Conservation (phyloP, 1,284 basidiomycete genomes). For the Ustilago sp. region DNA sequence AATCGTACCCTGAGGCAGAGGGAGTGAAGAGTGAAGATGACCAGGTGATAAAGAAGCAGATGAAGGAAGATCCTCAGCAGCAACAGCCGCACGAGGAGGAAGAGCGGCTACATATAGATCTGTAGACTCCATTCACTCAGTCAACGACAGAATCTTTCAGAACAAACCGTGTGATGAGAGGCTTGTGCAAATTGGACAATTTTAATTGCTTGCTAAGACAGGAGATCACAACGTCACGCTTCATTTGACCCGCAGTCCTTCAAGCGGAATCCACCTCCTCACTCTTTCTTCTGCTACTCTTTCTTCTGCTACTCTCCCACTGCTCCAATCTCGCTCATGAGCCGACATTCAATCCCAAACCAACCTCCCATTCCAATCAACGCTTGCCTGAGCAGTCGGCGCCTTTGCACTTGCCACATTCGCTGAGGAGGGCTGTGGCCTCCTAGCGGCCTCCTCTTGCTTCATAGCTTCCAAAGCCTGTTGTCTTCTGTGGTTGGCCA, state of each 20-base stretch:
- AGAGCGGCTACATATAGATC: constrained; percentile 1
- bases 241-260: too few relatives aligned
- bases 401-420: constrained; percentile 12
- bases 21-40: background rate
- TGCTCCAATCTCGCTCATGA: background rate
- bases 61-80: background rate
- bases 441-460: constrained; percentile 22
- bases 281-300: background rate
- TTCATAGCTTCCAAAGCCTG: constrained; percentile 43
- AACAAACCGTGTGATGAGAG: background rate
- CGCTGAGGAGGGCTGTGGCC: constrained; percentile 26
- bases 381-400: constrained; percentile 37
- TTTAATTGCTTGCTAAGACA: background rate
- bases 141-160: background rate
- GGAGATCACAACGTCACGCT: background rate
- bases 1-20: background rate
- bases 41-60: background rate
- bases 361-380: constrained; percentile 47
- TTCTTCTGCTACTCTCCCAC: background rate
- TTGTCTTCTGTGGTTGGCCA: constrained; percentile 53
- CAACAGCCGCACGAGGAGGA: background rate
- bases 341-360: constrained; percentile 44
- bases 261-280: too few relatives aligned
- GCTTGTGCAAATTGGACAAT: background rate
- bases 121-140: background rate